These are phyloP conservation scores for Amylostereum areolatum DNA, from an alignment of 1,284 basidiomycete genomes.

Conservation along the genomic window DNA sequence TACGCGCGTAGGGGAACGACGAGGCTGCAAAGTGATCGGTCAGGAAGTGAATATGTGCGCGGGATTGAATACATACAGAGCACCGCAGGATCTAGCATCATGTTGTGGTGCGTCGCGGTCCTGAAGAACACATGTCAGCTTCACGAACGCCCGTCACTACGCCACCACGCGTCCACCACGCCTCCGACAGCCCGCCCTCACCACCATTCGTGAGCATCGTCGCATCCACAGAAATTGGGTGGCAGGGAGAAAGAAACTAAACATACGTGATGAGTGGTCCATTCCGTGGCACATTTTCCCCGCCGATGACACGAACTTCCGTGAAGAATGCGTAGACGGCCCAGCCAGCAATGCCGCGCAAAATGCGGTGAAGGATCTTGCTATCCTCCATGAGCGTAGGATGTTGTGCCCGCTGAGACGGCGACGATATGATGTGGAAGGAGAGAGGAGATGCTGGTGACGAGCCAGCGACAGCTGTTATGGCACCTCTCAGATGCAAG, in stretches of 20 bases:
- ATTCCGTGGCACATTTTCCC: conserved; percentile 77
- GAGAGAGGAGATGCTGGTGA: too few species aligned
- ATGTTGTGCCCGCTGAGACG: too few species aligned
- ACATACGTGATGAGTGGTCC: conserved; percentile 88
- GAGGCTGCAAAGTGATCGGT: conserved; percentile 43
- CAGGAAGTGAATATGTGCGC: background rate
- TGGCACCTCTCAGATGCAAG: too few species aligned
- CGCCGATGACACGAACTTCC: conserved; percentile 77
- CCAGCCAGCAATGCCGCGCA: conserved; percentile 66
- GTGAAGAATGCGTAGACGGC: conserved; percentile 84
- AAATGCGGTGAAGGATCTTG: conserved; percentile 48
- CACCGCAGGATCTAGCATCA: conserved; percentile 84
- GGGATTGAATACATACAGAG: conserved; percentile 51
- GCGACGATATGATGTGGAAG: too few species aligned
- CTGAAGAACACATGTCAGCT: conserved; percentile 30
- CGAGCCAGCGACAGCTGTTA: too few species aligned
- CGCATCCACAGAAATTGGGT: too few species aligned
- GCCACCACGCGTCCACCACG: too few species aligned
- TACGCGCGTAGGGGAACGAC: conserved; percentile 70
- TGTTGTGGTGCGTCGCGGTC: conserved; percentile 85
- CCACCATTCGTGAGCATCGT: too few species aligned
- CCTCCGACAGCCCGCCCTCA: too few species aligned
- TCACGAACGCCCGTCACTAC: conserved; percentile 5
- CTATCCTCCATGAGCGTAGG: conserved; percentile 25
- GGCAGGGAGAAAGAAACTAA: conserved; percentile 8